Evolutionary conservation across 2,329 filamentous ascomycete genomes (phyloP).

Genomic region (Fusarium sp.): DNA sequence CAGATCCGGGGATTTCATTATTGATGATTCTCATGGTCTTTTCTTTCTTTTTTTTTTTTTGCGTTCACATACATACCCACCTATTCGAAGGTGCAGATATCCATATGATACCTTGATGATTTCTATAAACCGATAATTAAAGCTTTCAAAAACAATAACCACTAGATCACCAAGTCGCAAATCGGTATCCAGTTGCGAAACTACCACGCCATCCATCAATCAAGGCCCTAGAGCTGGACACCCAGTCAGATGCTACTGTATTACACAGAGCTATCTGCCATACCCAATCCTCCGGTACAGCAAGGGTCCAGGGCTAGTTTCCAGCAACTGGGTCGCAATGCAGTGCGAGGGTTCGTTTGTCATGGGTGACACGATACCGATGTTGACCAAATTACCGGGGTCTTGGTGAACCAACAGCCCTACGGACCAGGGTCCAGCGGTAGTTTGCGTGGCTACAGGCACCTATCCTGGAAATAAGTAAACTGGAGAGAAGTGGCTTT

Average conservation of each 20-base stretch:
- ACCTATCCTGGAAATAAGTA: not conserved
- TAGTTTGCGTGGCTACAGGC: not conserved
- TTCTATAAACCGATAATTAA: not conserved
- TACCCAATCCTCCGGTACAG: not conserved
- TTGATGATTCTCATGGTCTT: not conserved
- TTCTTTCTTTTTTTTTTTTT: not conserved
- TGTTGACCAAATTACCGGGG: not conserved
- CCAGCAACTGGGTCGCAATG: not conserved
- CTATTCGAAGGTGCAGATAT: not conserved
- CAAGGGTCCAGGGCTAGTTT: not conserved
- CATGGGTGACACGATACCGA: not conserved
- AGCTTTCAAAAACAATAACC: not conserved
- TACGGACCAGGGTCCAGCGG: not conserved
- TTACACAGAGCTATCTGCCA: not conserved
- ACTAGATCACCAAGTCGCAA: not conserved
- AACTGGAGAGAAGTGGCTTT: not conserved
- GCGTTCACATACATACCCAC: not conserved
- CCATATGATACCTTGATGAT: slow-evolving; percentile 1
- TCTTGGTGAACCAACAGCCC: not conserved
- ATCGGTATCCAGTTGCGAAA: not conserved
- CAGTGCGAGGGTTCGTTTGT: not conserved
- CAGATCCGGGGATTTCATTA: not conserved
- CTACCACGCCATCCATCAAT: not conserved
- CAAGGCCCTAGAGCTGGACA: not conserved
- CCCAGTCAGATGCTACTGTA: not conserved